These are phyloP conservation scores for Podaxis sp. DNA, from an alignment of 768 basidiomycete genomes.

Conservation along the genomic window DNA sequence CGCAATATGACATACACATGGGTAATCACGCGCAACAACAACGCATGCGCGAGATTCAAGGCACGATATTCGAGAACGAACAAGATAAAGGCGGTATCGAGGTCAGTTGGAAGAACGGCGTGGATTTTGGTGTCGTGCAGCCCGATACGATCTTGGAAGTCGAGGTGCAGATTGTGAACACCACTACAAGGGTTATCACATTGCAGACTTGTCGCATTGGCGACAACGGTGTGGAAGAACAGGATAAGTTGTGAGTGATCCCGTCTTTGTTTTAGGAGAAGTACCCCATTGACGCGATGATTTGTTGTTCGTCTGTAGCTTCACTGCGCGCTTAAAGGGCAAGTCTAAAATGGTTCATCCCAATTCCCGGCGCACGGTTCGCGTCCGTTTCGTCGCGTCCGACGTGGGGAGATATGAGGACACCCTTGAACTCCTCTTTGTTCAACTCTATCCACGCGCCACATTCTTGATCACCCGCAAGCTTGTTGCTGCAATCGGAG, in stretches of 20 bases:
- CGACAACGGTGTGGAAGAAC: slow-evolving; percentile 22
- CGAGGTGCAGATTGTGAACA: slow-evolving; percentile 26
- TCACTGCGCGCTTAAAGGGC: slow-evolving; percentile 32
- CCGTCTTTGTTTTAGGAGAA: background rate
- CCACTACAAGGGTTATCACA: slow-evolving; percentile 16
- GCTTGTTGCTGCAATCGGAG: slow-evolving; percentile 48
- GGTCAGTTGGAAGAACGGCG: slow-evolving; percentile 37
- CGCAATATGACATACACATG: slow-evolving; percentile 27
- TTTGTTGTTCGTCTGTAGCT: slow-evolving; percentile 22
- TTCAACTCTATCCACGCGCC: slow-evolving; percentile 29
- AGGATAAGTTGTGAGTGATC: slow-evolving; percentile 25
- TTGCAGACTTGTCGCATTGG: slow-evolving; percentile 25
- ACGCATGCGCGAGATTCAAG: slow-evolving; percentile 27
- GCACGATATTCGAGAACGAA: slow-evolving; percentile 39
- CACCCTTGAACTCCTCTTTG: slow-evolving; percentile 47
- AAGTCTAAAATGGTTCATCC: slow-evolving; percentile 28
- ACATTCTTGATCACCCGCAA: slow-evolving; percentile 49
- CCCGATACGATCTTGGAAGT: slow-evolving; percentile 27
- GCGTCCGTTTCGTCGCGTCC: slow-evolving; percentile 33
- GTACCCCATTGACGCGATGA: background rate
- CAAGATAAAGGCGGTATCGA: slow-evolving; percentile 47
- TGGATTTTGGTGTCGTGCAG: slow-evolving; percentile 52
- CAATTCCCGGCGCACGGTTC: slow-evolving; percentile 25
- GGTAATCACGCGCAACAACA: slow-evolving; percentile 30
- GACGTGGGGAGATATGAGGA: slow-evolving; percentile 47